Conservation (phyloP, 2,329 filamentous ascomycete genomes). For the Paecilomyces formosus region DNA sequence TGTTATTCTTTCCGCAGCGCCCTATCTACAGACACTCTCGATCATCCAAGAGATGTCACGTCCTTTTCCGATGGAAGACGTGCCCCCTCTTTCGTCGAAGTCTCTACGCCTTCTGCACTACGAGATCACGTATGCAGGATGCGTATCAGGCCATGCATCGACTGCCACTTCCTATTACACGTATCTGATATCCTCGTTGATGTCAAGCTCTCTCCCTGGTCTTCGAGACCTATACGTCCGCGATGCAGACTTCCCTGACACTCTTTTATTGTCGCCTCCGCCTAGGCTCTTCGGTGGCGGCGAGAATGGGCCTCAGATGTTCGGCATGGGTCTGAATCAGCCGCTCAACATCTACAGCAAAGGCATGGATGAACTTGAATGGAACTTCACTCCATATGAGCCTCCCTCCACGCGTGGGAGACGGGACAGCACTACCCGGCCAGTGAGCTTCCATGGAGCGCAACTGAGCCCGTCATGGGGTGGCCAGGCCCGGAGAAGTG, state of each 20-base stretch:
- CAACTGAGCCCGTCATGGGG: slow-evolving; percentile 51
- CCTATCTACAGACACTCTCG: slow-evolving; percentile 40
- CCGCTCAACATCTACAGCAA: slow-evolving; percentile 59
- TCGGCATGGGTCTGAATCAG: slow-evolving; percentile 40
- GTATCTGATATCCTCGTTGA: slow-evolving; percentile 77
- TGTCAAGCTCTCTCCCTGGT: slow-evolving; percentile 65
- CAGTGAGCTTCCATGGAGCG: slow-evolving; percentile 39
- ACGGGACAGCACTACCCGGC: slow-evolving; percentile 33
- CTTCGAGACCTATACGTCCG: slow-evolving; percentile 76
- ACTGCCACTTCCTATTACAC: slow-evolving; percentile 63
- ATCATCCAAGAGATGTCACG: slow-evolving; percentile 50
- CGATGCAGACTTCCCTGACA: slow-evolving; percentile 74
- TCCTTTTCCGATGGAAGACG: slow-evolving; percentile 47
- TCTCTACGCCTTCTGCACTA: slow-evolving; percentile 69
- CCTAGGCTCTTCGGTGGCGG: slow-evolving; percentile 43
- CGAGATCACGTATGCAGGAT: slow-evolving; percentile 60
- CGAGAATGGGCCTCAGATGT: slow-evolving; percentile 17
- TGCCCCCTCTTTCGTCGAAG: slow-evolving; percentile 60
- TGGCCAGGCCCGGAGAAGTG: slow-evolving; percentile 51
- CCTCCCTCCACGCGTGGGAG: slow-evolving; percentile 34
- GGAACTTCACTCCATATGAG: slow-evolving; percentile 58
- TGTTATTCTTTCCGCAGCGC: slow-evolving; percentile 34
- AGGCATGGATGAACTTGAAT: slow-evolving; percentile 59
- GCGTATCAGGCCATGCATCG: slow-evolving; percentile 49
- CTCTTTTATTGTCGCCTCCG: slow-evolving; percentile 65